phyloP scores from a whole-genome alignment of 441 rosid species.

The Codiaeum variegatum region DNA sequence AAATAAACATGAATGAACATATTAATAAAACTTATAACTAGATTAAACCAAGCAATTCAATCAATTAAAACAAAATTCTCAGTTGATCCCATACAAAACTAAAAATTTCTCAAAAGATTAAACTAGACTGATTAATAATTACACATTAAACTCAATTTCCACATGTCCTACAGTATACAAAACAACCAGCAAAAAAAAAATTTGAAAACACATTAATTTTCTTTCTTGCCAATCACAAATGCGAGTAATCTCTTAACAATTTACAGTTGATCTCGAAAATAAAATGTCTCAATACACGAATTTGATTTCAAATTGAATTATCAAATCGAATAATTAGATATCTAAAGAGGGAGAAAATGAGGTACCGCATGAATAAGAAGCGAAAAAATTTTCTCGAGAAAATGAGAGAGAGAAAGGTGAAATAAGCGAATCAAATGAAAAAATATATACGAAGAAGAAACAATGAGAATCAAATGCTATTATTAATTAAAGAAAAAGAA shows the following conservation, averaged over 20 bases:
- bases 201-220: not conserved
- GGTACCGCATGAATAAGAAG: slow-evolving; percentile 19
- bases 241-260: not conserved
- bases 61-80: not conserved
- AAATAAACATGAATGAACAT: slow-evolving; percentile 1
- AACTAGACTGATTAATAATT: too few relatives aligned
- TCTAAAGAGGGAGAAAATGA: slow-evolving; percentile 9
- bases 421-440: slow-evolving; percentile 13
- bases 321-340: not conserved
- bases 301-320: too few relatives aligned
- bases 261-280: too few relatives aligned
- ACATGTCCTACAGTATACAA: not conserved
- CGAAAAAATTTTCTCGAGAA: slow-evolving; percentile 26
- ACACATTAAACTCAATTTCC: too few relatives aligned
- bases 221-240: not conserved
- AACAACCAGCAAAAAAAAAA: not conserved
- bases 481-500: not conserved
- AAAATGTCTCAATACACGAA: not conserved
- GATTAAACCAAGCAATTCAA: slow-evolving; percentile 18
- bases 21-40: not conserved
- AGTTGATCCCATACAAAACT: not conserved
- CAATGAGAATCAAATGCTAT: slow-evolving; percentile 8
- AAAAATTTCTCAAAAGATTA: not conserved
- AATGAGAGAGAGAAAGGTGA: slow-evolving; percentile 14
- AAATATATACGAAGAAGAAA: slow-evolving; percentile 1